Conservation (phyloP, 345 rosid species). For the Citrus australasica region DNA sequence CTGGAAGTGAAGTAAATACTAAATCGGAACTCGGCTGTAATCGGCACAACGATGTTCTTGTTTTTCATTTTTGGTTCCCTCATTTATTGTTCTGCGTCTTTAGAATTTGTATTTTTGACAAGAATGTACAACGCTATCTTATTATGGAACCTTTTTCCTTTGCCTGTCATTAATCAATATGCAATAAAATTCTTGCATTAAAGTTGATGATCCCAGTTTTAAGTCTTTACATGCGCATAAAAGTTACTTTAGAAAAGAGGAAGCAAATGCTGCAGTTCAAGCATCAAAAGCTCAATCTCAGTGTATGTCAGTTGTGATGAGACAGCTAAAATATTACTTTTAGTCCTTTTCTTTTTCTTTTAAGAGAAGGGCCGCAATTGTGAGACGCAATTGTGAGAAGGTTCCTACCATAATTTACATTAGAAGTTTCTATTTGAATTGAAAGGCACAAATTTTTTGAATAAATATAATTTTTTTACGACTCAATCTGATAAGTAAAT, state of each 20-base stretch:
- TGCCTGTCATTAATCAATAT: background rate
- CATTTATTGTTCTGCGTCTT: conserved; percentile 12
- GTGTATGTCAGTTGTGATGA: too few species aligned
- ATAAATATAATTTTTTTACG: fast-evolving
- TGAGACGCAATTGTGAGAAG: fast-evolving
- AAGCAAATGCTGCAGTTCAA: too few species aligned
- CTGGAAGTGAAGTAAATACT: conserved; percentile 56
- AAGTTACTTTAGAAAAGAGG: too few species aligned
- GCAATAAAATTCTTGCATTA: conserved; percentile 22
- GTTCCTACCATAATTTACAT: fast-evolving
- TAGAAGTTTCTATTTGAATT: fast-evolving
- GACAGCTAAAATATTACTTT: too few species aligned
- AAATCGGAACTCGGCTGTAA: background rate
- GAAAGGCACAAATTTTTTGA: too few species aligned
- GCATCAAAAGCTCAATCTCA: too few species aligned
- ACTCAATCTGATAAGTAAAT: fast-evolving
- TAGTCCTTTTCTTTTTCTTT: too few species aligned
- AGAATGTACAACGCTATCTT: conserved; percentile 18
- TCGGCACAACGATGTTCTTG: background rate
- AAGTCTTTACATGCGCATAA: background rate
- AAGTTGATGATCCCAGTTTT: background rate
- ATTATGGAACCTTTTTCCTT: conserved; percentile 13
- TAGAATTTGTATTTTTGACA: conserved; percentile 22
- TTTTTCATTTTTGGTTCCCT: conserved; percentile 27
- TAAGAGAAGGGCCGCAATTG: fast-evolving